Evolutionary conservation across 805 yeast species (phyloP).

Genomic region (Metschnikowia arizonensis): DNA sequence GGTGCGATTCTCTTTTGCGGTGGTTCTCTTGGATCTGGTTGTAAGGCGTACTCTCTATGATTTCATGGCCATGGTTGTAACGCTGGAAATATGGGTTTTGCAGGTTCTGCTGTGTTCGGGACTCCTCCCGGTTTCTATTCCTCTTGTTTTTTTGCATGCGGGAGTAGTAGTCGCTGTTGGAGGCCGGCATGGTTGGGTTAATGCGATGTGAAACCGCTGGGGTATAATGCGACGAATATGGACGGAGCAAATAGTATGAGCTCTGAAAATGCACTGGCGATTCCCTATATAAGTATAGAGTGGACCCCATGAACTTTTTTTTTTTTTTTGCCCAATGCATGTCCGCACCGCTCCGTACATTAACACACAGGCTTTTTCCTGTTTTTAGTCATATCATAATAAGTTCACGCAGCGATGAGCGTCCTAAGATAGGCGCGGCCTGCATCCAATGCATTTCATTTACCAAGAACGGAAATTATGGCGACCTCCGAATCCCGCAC

Average conservation of each 20-base stretch:
- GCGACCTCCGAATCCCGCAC: background rate
- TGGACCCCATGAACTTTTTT: background rate
- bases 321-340: background rate
- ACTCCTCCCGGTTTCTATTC: background rate
- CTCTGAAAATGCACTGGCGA: background rate
- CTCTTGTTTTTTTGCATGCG: conserved; percentile 4
- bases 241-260: background rate
- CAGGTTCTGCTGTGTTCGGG: background rate
- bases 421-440: background rate
- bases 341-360: background rate
- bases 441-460: conserved; percentile 1
- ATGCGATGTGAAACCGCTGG: background rate
- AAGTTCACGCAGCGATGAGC: conserved; percentile 1
- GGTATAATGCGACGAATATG: conserved; percentile 1
- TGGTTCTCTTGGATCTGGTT: conserved; percentile 4
- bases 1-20: conserved; percentile 8
- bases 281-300: background rate
- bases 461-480: conserved; percentile 1
- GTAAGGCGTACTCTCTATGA: conserved; percentile 5
- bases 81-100: conserved; percentile 9
- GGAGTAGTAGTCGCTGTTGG: conserved; percentile 13
- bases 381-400: conserved; percentile 2
- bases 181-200: conserved; percentile 5
- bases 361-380: background rate
- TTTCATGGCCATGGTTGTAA: background rate